Conservation (phyloP, 2,329 filamentous ascomycete species). For the Diaporthe eres region DNA sequence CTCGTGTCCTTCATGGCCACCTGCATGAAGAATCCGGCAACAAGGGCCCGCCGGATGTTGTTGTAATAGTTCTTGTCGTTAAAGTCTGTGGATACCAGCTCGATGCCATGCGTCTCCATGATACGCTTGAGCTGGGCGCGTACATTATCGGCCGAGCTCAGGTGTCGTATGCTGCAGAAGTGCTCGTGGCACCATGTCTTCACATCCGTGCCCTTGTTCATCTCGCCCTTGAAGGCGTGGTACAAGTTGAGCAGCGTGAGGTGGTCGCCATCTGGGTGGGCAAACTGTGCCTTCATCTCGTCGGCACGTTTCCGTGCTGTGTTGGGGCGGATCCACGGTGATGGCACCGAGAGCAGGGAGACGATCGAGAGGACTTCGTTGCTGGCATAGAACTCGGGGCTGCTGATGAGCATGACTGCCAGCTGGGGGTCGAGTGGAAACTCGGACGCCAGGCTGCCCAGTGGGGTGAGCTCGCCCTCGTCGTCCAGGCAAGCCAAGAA, state of each 20-base stretch:
- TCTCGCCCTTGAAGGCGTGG: constrained; percentile 91
- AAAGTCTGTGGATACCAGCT: constrained; percentile 90
- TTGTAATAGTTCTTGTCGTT: constrained; percentile 98
- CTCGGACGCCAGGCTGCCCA: constrained; percentile 91
- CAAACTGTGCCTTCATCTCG: constrained; percentile 96
- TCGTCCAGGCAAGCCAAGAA: constrained; percentile 97
- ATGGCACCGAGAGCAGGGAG: constrained; percentile 91
- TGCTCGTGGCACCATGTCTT: constrained; percentile 98
- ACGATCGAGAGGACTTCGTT: constrained; percentile 98
- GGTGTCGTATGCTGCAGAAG: constrained; percentile 89
- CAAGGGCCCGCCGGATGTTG: constrained; percentile 93
- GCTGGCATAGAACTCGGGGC: constrained; percentile 97
- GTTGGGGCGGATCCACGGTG: constrained; percentile 91
- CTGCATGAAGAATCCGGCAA: constrained; percentile 99
- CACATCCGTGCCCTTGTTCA: constrained; percentile 74
- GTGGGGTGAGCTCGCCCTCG: constrained; percentile 89
- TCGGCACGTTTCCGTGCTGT: constrained; percentile 90
- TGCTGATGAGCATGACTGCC: constrained; percentile 97
- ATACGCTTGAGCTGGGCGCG: constrained; percentile 92
- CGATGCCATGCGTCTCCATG: constrained; percentile 92
- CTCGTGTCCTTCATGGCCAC: constrained; percentile 94
- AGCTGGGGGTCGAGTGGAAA: constrained; percentile 95
- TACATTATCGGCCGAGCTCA: constrained; percentile 95
- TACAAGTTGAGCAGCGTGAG: constrained; percentile 97
- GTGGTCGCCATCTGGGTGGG: constrained; percentile 94